phyloP scores from a whole-genome alignment of 306 rosid genomes.

The Fragaria vesca region DNA sequence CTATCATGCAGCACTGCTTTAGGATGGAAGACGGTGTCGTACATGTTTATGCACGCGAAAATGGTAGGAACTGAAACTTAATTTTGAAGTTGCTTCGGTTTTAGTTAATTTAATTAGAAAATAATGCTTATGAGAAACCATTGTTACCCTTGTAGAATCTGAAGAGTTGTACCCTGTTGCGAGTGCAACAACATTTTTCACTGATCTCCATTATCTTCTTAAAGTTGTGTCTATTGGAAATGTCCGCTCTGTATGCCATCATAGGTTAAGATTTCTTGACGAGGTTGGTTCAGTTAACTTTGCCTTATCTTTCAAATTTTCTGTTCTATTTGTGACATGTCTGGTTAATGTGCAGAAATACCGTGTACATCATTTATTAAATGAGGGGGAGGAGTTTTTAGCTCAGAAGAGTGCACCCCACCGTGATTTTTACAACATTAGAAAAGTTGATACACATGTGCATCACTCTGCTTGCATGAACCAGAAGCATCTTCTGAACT shows the following conservation, averaged over 20 bases:
- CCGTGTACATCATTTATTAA: slow-evolving; percentile 73
- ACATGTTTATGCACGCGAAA: slow-evolving; percentile 60
- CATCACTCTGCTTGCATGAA: slow-evolving; percentile 98
- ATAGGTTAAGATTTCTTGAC: slow-evolving; percentile 77
- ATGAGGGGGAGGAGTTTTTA: slow-evolving; percentile 70
- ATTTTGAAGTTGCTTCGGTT: slow-evolving; percentile 3
- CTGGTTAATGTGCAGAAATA: slow-evolving; percentile 64
- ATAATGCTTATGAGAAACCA: slow-evolving; percentile 18
- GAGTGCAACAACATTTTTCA: slow-evolving; percentile 70
- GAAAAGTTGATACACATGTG: slow-evolving; percentile 88
- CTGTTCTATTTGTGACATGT: slow-evolving; percentile 33
- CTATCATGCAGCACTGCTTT: slow-evolving; percentile 56
- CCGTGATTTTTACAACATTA: slow-evolving; percentile 83
- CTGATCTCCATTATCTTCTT: slow-evolving; percentile 74
- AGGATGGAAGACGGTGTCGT: slow-evolving; percentile 75
- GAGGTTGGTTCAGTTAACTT: slow-evolving; percentile 49
- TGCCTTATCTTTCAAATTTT: slow-evolving; percentile 17
- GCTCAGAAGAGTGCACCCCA: slow-evolving; percentile 83
- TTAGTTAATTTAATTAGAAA: slow-evolving; percentile 12
- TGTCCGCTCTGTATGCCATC: slow-evolving; percentile 73
- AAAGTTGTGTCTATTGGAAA: slow-evolving; percentile 75
- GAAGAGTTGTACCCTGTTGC: slow-evolving; percentile 77
- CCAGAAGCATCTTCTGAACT: slow-evolving; percentile 88
- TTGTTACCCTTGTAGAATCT: slow-evolving; percentile 38
- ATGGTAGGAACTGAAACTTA: slow-evolving; percentile 43